A percentile compares a stretch with the other conserved stretches of the same genome.
phyloP scores from a whole-genome alignment of 345 rosid species.

The Geranium brycei region DNA sequence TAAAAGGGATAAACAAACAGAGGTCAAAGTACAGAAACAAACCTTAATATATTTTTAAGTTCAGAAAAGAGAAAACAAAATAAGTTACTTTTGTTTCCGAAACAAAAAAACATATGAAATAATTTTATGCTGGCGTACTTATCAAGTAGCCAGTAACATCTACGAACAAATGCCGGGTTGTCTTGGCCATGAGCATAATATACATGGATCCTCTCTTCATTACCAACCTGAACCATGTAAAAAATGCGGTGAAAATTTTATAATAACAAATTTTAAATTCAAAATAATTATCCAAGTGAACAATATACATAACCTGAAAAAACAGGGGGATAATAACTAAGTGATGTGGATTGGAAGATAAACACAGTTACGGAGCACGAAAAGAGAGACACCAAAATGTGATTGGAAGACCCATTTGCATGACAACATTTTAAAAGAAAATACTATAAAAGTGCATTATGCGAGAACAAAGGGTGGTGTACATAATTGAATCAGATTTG shows the following conservation, averaged over 20 bases:
- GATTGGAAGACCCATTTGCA: too few relatives aligned
- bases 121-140: constrained; percentile 33
- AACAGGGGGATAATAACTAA: too few relatives aligned
- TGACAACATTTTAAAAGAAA: too few relatives aligned
- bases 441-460: too few relatives aligned
- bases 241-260: not conserved
- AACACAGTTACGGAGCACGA: too few relatives aligned
- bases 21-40: constrained; percentile 2
- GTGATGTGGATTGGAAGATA: too few relatives aligned
- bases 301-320: not conserved
- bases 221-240: constrained; percentile 49
- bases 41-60: not conserved
- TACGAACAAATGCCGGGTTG: constrained; percentile 80
- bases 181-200: constrained; percentile 97
- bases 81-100: constrained; percentile 1
- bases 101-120: constrained; percentile 2
- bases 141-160: constrained; percentile 98
- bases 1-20: constrained; percentile 9
- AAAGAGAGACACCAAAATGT: too few relatives aligned
- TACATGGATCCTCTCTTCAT: constrained; percentile 94
- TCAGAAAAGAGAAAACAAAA: constrained; percentile 4
- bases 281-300: constrained; percentile 2
- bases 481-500: too few relatives aligned
- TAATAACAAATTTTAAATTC: not conserved
- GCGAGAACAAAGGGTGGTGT: too few relatives aligned